Evolutionary conservation across 2,329 filamentous ascomycete species (phyloP).

Genomic region (Stachybotrys chlorohalonatus): DNA sequence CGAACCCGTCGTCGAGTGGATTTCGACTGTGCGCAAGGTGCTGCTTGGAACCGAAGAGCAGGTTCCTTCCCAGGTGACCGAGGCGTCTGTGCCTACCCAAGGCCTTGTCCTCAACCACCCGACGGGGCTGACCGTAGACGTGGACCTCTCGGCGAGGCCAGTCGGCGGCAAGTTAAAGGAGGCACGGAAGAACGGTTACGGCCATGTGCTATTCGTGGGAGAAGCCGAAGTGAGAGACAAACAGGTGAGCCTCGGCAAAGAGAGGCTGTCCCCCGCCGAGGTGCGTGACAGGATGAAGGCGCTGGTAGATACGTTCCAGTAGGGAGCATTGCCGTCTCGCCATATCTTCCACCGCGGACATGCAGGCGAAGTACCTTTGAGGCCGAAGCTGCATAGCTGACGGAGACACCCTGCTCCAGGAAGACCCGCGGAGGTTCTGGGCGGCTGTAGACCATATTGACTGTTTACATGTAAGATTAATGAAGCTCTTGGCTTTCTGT

Average conservation of each 20-base stretch:
- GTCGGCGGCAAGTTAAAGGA: conserved; percentile 62
- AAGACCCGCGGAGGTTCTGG: too few species aligned
- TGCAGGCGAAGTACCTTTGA: too few species aligned
- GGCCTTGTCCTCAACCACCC: conserved; percentile 40
- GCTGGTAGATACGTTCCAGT: conserved; percentile 40
- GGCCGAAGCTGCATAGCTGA: background rate
- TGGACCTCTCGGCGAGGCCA: conserved; percentile 55
- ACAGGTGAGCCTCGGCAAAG: conserved; percentile 37
- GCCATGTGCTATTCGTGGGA: conserved; percentile 66
- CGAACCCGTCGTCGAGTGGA: conserved; percentile 41
- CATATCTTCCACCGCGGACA: background rate
- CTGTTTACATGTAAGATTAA: too few species aligned
- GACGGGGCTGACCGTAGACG: conserved; percentile 56
- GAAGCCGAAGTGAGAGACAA: conserved; percentile 50
- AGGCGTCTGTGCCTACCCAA: conserved; percentile 14
- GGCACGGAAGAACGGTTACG: conserved; percentile 64
- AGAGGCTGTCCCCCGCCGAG: conserved; percentile 33
- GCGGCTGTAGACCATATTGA: too few species aligned
- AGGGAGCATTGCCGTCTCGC: conserved; percentile 6
- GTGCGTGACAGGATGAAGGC: conserved; percentile 34
- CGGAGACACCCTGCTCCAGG: background rate
- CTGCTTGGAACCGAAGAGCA: conserved; percentile 36
- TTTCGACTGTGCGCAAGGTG: conserved; percentile 35
- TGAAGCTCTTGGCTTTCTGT: too few species aligned
- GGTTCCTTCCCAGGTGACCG: conserved; percentile 22